phyloP scores from a whole-genome alignment of 345 rosid genomes.

The Dimocarpus longan region DNA sequence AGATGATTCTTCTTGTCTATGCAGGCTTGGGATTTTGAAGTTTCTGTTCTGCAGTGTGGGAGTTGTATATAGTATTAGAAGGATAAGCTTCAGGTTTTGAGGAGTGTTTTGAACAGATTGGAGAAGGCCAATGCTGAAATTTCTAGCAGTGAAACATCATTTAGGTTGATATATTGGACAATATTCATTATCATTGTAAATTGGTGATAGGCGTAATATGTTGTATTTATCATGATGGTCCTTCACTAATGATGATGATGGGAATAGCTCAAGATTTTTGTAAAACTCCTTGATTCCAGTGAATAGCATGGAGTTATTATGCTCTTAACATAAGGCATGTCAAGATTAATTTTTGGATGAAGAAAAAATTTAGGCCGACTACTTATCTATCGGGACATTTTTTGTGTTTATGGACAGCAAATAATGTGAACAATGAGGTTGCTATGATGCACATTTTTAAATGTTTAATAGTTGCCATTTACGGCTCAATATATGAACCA shows the following conservation, averaged over 20 bases:
- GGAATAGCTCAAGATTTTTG: neutral
- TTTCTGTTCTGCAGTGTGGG: neutral
- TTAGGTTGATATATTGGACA: neutral
- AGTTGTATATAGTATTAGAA: neutral
- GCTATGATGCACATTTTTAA: neutral
- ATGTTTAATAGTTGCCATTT: neutral
- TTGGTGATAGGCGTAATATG: neutral
- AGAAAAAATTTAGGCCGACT: neutral
- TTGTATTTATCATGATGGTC: neutral
- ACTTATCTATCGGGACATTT: neutral
- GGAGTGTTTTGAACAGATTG: neutral
- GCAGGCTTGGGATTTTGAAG: neutral
- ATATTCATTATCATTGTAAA: neutral
- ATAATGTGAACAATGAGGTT: neutral
- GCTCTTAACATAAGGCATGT: neutral
- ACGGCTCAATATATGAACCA: too few relatives aligned
- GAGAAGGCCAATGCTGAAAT: conserved; percentile 1
- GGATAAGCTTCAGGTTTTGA: neutral
- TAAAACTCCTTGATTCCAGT: neutral
- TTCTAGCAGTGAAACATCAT: neutral
- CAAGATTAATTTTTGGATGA: neutral
- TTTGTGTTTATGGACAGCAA: neutral
- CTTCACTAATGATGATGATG: conserved; percentile 1
- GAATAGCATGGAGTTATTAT: neutral
- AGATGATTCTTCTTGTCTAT: neutral